A percentile compares a stretch with the other conserved stretches of the same genome.
Evolutionary conservation across 805 yeast species (phyloP).

Genomic region (Yarrowia deformans): DNA sequence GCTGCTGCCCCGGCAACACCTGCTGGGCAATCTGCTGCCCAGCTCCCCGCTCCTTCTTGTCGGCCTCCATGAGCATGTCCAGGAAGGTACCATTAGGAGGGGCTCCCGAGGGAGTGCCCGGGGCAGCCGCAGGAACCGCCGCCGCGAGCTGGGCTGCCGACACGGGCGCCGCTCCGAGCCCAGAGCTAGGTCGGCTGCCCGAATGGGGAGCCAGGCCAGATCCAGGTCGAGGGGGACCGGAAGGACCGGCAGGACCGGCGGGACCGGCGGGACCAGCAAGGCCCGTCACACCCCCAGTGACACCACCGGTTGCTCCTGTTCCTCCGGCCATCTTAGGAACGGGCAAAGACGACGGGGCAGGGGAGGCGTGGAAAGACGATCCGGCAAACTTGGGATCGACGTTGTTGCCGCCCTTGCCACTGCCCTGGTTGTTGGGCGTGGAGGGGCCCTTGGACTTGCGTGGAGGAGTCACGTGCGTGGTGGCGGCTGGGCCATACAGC

Average conservation of each 20-base stretch:
- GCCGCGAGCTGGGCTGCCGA: not conserved
- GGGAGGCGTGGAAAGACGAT: conserved; percentile 47
- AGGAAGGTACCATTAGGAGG: conserved; percentile 7
- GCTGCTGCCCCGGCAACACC: not conserved
- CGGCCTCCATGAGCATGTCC: conserved; percentile 35
- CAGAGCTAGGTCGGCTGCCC: not conserved
- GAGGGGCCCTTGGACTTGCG: conserved; percentile 1
- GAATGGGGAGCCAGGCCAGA: not conserved
- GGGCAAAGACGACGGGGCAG: conserved; percentile 47
- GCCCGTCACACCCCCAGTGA: not conserved
- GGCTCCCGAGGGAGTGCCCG: conserved; percentile 6
- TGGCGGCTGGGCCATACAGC: conserved; percentile 42
- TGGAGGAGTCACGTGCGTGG: conserved; percentile 28
- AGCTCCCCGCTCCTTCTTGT: conserved; percentile 31
- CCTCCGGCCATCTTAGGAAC: conserved; percentile 41
- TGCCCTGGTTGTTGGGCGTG: not conserved
- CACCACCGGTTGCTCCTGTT: not conserved
- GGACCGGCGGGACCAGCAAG: not conserved
- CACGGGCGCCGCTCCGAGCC: conserved; percentile 7
- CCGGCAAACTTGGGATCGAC: conserved; percentile 45
- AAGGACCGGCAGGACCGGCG: not conserved
- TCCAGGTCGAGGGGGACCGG: not conserved
- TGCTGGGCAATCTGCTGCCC: conserved; percentile 10
- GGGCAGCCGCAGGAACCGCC: not conserved
- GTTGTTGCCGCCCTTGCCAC: not conserved